Evolutionary conservation across 2,329 filamentous ascomycete genomes (phyloP), one percentile per base, ranked within the genome.

Genomic region (Endoconidiophora laricicola): DNA sequence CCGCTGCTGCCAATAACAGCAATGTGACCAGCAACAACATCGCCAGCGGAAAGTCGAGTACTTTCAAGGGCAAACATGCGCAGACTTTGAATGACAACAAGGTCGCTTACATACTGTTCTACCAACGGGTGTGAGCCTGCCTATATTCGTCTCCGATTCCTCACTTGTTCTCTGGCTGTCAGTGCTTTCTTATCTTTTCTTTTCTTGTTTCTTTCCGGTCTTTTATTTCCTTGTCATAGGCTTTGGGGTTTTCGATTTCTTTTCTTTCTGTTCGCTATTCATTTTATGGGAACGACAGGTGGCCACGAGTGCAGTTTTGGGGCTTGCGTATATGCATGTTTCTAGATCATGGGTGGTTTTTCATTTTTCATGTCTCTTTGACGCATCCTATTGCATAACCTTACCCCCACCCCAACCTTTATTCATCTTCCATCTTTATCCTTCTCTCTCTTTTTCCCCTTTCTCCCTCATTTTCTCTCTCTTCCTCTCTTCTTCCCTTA

Each of bases 21-120:
- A 52, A 44, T 7, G 24, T 29, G 7, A 20, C 33, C 10, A 26
- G 23, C 36, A 38, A 18, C 37, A 38, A 20, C 26, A 7, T 18
- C 18, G 22, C 36, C 41, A 24, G 36, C 36, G 49, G 43, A 12
- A 9, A 22, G 12, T 14, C 23, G 18, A 46, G 69, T 59, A 66
- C 68, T 65, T 65, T 70, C 67, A 72, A 76, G 68, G 56, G 70
- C 60, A 72, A 76, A 66, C 55, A 69, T 62, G 71, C 77, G 63
- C 78, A 79, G 58, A 76, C 67, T 56, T 74, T 84, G 61, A 86
- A 86, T 65, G 90, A 96, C 64, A 94, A 90, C 72, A 94, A 94
- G 72, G 90, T 95, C 52, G 91, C 91, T 3, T 98, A 98, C 66
- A 78, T 98, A 57, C 68, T 98, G 60, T 94, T 98, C 67, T 98